These are phyloP conservation scores for Lactifluus volemus DNA, from an alignment of 768 basidiomycete genomes.

Conservation along the genomic window DNA sequence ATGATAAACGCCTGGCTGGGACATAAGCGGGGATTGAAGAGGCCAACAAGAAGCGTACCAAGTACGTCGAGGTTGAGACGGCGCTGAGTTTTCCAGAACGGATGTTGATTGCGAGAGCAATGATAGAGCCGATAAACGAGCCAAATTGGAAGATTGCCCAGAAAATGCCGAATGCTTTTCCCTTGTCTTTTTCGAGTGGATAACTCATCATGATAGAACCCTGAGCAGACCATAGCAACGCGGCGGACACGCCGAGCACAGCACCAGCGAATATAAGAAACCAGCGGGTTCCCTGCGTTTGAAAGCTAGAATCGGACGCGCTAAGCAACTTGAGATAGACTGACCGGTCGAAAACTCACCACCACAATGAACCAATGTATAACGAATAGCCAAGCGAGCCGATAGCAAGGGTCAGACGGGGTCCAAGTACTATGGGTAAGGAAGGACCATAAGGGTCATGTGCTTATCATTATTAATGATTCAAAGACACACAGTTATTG, in stretches of 20 bases:
- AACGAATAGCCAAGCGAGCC: conserved; percentile 46
- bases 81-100: conserved; percentile 25
- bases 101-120: conserved; percentile 38
- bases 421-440: conserved; percentile 33
- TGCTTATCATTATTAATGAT: background rate
- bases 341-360: conserved; percentile 21
- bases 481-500: conserved; percentile 24
- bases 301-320: conserved; percentile 24
- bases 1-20: conserved; percentile 32
- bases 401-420: conserved; percentile 39
- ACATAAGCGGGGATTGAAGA: background rate
- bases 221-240: conserved; percentile 46
- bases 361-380: conserved; percentile 42
- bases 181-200: conserved; percentile 49
- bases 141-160: conserved; percentile 43
- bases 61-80: conserved; percentile 34
- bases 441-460: background rate
- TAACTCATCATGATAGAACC: conserved; percentile 49
- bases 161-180: conserved; percentile 42
- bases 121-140: conserved; percentile 35
- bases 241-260: conserved; percentile 41
- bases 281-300: conserved; percentile 31
- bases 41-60: conserved; percentile 23
- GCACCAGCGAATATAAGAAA: conserved; percentile 44
- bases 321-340: background rate